Evolutionary conservation across 108 stramenopile genomes (phyloP), one percentile per base, ranked within the genome.

Genomic region (Halocafeteria seosinensis): DNA sequence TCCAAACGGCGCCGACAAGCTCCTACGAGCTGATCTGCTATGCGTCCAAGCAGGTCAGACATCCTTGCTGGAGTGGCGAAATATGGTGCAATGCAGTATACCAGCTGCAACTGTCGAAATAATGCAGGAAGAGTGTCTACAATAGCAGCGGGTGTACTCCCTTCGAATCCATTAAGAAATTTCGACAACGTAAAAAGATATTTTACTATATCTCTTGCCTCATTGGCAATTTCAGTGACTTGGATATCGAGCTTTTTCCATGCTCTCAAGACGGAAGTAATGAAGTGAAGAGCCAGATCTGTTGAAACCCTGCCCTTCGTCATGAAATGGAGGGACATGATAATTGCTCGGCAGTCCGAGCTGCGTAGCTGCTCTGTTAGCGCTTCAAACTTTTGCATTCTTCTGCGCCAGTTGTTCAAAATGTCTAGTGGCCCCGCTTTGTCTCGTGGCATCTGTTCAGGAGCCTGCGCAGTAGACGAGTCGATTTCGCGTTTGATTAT

Each of bases 351-450:
- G 59, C 73, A 71, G 9, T 50, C 47, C 32, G 66, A 69, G 26
- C 68, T 79, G 62, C 77, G 77, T 50, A 82, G 74, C 72, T 82
- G 81, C 53, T 82, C 81, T 13, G 79, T 82, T 66, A 82, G 73
- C 38, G 72, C 70, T 4, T 77, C 76, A 13, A 82, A 65, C 1
- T 72, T 59, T 64, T 80, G 79, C 42, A 71, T 77, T 5, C 81
- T 71, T 13, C 74, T 61, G 29, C 79, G 30, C 81, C 81, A 82
- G 47, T 76, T 80, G 53, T 71, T 71, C 17, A 82, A 51, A 62
- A 79, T 77, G 21, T 74, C 67, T 50, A 66, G 69, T 21, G 81
- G 81, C 3, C 81, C 81, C 47, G 67, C 65, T 51, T 82, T 77
- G 0, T 58, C 51, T n/a, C n/a, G n/a, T n/a, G n/a, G n/a, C n/a